These are phyloP conservation scores for Penicillium sclerotiorum DNA, from an alignment of 2,329 filamentous ascomycete genomes.

Conservation along the genomic window DNA sequence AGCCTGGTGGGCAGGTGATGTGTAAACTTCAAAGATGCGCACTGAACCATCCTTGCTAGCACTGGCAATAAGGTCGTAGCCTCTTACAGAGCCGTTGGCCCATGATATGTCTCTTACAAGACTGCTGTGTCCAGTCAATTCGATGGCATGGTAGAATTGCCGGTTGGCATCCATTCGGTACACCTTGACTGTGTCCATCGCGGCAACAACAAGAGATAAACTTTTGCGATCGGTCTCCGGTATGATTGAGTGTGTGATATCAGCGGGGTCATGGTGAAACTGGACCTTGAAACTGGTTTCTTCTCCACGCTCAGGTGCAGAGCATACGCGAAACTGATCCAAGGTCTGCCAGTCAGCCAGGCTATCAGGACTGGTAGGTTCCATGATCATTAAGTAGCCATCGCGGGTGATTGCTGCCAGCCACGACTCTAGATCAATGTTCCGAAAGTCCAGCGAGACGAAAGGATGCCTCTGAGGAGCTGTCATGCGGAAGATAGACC, in stretches of 20 bases:
- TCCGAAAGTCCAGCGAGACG: conserved; percentile 82
- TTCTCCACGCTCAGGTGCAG: conserved; percentile 73
- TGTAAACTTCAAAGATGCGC: conserved; percentile 73
- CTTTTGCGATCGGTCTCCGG: conserved; percentile 81
- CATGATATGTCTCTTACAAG: conserved; percentile 87
- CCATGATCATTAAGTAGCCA: conserved; percentile 76
- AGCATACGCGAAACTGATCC: conserved; percentile 74
- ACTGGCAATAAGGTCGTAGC: conserved; percentile 87
- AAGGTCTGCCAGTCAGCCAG: conserved; percentile 74
- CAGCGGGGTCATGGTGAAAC: conserved; percentile 80
- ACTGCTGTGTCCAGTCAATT: conserved; percentile 71
- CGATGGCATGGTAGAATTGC: conserved; percentile 82
- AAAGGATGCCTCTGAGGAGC: conserved; percentile 70
- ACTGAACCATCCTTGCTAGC: conserved; percentile 91
- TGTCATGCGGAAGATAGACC: conserved; percentile 62
- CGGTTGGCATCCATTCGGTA: conserved; percentile 75
- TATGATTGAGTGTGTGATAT: conserved; percentile 72
- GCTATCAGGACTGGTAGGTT: conserved; percentile 82
- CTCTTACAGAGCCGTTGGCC: conserved; percentile 87
- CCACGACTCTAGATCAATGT: conserved; percentile 80
- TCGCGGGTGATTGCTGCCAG: conserved; percentile 83
- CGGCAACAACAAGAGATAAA: conserved; percentile 79
- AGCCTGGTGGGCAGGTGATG: conserved; percentile 32
- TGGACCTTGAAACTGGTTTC: conserved; percentile 83
- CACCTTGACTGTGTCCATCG: conserved; percentile 79